Evolutionary conservation across 768 basidiomycete genomes (phyloP), one percentile per base, ranked within the genome.

Genomic region (Pulveroboletus frians): DNA sequence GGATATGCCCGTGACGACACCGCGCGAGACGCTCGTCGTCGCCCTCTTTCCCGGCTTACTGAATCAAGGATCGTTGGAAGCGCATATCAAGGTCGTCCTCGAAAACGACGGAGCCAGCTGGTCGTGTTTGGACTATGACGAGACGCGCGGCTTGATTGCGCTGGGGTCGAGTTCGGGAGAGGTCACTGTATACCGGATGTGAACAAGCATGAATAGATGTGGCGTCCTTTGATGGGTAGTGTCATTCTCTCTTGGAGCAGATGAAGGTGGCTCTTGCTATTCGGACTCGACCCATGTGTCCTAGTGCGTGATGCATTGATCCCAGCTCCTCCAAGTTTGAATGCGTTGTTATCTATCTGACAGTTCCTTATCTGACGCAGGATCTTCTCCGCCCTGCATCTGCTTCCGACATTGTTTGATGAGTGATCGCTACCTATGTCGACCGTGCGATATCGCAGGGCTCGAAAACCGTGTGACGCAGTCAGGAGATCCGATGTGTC

Each of bases 71-170:
- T 55, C 46, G 23, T 23, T 23, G 39, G 52, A 62, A 44, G 61
- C 65, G 26, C 53, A 58, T 51, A 55, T 64, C 51, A 58, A 66
- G 49, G 65, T 59, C 23, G 51, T 73, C n/a, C 68, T 55, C 4
- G 62, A 72, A 52, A 69, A 73, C 51, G 39, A 48, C 2, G 56
- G 55, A 21, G 44, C 29, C 8, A 34, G 46, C 8, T 84, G 82
- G 83, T 74, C 76, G 3, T 70, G 79, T 39, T 56, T 84, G 51
- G 83, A 82, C 61, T 84, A 84, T 54, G 79, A 81, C 47, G 83
- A 84, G 61, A 71, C 70, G 34, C 55, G 66, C 39, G 83, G 83
- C 5, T 67, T 76, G 51, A 66, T 84, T 45, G 81, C 69, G 6
- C 53, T 84, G 18, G 81, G 77, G 5, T 75, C 77, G 35, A 72